Evolutionary conservation across 371 early-diverging fungal species (phyloP), one percentile per base, ranked within the genome.

Genomic region (Nematocida displodere): DNA sequence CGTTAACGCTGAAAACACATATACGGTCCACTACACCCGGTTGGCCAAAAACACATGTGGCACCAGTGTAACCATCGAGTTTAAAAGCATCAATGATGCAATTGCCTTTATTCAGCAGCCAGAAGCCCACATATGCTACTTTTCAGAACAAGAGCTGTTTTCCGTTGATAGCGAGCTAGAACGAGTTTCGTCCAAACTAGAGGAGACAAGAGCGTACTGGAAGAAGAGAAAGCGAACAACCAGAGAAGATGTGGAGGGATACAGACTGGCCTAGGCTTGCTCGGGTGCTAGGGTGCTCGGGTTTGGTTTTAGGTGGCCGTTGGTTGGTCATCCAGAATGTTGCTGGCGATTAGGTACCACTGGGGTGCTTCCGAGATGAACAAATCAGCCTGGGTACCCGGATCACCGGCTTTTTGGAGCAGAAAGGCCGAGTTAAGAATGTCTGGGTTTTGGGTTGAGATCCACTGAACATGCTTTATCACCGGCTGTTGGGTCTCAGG

Each of bases 61-160:
- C 26, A 15, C 26, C n/a, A 13, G 11, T 20, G 42, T 67, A 22
- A 24, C 40, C 15, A 40, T 67, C 11, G 59, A 59, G 28, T 67
- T 67, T 37, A 36, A 59, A 34, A 67, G 68, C 33, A 67, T 67
- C 20, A 67, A 67, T n/a, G 68, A 67, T 29, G 68, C 68, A n/a
- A 67, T 67, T 3, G 31, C 15, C 4, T 67, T 67, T 29, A 34
- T 11, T 1, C 31, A 31, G 4, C 26, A 28, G 17, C 68, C 68
- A 15, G 31, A 1, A 1, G 28, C 50, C 15, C 68, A 58, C 33
- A 8, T 67, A 11, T 22, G 33, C 42, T 49, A 67, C 33, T 13
- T 13, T 17, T 34, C 44, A 29, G n/a, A n/a, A 15, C 34, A 20
- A 22, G 26, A n/a, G 3, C 31, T 67, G 11, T 15, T 31, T 4